Evolutionary conservation across 1,284 basidiomycete genomes (phyloP).

Genomic region (Megacollybia platyphylla): DNA sequence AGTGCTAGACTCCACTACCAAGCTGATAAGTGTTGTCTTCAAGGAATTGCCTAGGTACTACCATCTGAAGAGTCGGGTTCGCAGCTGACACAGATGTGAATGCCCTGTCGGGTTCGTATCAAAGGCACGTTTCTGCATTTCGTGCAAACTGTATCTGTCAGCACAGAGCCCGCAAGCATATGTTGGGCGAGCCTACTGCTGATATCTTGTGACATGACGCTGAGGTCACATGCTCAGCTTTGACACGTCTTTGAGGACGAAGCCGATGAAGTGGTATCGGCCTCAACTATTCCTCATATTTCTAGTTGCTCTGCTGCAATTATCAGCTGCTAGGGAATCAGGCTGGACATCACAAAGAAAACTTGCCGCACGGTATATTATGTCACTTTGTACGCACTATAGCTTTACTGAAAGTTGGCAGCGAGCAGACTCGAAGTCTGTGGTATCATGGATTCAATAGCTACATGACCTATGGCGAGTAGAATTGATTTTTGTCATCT

Average conservation of each 20-base stretch:
- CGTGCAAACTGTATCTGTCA: conserved; percentile 54
- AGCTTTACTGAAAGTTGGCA: conserved; percentile 14
- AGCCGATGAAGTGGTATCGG: conserved; percentile 34
- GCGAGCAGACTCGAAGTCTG: conserved; percentile 57
- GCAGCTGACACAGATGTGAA: conserved; percentile 53
- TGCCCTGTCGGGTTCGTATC: conserved; percentile 47
- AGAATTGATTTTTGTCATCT: neutral
- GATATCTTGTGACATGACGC: conserved; percentile 22
- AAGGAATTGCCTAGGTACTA: conserved; percentile 4
- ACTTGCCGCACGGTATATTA: conserved; percentile 42
- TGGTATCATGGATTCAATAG: conserved; percentile 78
- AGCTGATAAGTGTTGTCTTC: conserved; percentile 25
- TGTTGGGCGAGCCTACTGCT: conserved; percentile 52
- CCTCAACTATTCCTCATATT: conserved; percentile 37
- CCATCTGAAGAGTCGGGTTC: conserved; percentile 17
- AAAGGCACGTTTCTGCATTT: conserved; percentile 52
- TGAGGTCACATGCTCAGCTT: neutral
- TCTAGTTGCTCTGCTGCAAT: conserved; percentile 22
- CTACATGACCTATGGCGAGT: conserved; percentile 68
- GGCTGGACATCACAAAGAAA: conserved; percentile 52
- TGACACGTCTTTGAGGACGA: too few relatives aligned
- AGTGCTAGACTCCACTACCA: conserved; percentile 27
- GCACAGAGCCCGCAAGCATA: conserved; percentile 29
- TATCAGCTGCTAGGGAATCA: conserved; percentile 19
- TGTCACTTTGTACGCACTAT: neutral